These are phyloP conservation scores for Wickerhamomyces chambardii DNA, from an alignment of 805 yeast species.

Conservation along the genomic window DNA sequence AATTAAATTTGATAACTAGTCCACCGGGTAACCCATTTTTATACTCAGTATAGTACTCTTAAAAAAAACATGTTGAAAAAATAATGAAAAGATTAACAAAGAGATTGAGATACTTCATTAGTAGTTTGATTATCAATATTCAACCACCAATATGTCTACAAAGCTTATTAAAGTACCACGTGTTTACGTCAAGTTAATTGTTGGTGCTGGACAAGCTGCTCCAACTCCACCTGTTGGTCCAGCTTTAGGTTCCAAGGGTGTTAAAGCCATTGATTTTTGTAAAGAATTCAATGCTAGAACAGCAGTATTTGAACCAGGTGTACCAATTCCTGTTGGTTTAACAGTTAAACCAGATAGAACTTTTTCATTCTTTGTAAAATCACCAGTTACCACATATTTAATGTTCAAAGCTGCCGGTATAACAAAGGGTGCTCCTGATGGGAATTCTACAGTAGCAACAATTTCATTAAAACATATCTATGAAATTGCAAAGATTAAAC, in stretches of 20 bases:
- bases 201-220: constrained; percentile 96
- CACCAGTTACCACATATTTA: constrained; percentile 89
- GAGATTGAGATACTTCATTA: neutral
- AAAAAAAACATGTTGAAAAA: neutral
- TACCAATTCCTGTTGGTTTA: constrained; percentile 81
- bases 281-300: constrained; percentile 98
- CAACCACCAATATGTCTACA: constrained; percentile 18
- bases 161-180: constrained; percentile 27
- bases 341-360: constrained; percentile 90
- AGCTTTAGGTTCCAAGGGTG: constrained; percentile 97
- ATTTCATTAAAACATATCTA: constrained; percentile 81
- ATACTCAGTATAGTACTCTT: too few relatives aligned
- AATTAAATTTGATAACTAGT: too few relatives aligned
- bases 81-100: too few relatives aligned
- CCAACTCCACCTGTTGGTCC: constrained; percentile 99
- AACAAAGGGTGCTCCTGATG: constrained; percentile 69
- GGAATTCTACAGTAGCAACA: constrained; percentile 54
- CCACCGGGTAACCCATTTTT: too few relatives aligned
- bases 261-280: constrained; percentile 96
- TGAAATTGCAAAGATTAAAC: constrained; percentile 91
- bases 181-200: constrained; percentile 82
- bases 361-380: constrained; percentile 76
- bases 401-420: constrained; percentile 74
- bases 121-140: too few relatives aligned
- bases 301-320: constrained; percentile 76